Evolutionary conservation across 1,284 basidiomycete species (phyloP).

Genomic region (Naganishia liquefaciens): DNA sequence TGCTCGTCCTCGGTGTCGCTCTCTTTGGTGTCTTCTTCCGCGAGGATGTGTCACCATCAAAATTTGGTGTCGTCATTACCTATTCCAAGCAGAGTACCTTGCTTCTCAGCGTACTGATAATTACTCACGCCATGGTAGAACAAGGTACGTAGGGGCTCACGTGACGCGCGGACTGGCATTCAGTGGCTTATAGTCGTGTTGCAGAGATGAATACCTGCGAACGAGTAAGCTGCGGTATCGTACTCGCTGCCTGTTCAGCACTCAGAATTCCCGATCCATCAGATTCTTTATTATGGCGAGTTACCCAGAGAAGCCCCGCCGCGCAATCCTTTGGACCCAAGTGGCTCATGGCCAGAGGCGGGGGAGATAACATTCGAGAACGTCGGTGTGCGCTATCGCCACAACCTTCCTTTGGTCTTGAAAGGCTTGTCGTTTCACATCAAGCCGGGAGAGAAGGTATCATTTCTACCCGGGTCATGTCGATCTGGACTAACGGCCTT

Average conservation of each 20-base stretch:
- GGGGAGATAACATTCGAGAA: constrained; percentile 50
- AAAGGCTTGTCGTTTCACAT: constrained; percentile 45
- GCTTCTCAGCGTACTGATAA: constrained; percentile 38
- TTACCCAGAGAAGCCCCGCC: constrained; percentile 39
- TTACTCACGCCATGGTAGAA: constrained; percentile 6
- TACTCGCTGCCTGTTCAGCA: too few species aligned
- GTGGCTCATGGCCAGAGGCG: constrained; percentile 42
- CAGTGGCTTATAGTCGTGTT: constrained; percentile 37
- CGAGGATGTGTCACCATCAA: constrained; percentile 42
- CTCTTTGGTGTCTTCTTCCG: constrained; percentile 44
- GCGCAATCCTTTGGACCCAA: constrained; percentile 36
- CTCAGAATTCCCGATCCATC: neutral
- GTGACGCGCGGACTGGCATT: neutral
- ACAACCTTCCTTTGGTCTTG: constrained; percentile 48
- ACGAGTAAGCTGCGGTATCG: neutral
- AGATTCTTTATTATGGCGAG: constrained; percentile 38
- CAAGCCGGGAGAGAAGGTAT: constrained; percentile 45
- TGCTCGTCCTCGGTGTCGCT: constrained; percentile 40
- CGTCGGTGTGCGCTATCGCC: constrained; percentile 48
- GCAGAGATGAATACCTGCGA: constrained; percentile 36
- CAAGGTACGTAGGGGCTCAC: constrained; percentile 1
- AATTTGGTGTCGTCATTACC: constrained; percentile 48
- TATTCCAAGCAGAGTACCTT: constrained; percentile 41
- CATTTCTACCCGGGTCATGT: constrained; percentile 31
- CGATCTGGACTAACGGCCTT: neutral